A percentile compares a stretch with the other conserved stretches of the same genome.
Conservation (phyloP, 2,329 filamentous ascomycete species). For the Chrysoporthe cubensis region DNA sequence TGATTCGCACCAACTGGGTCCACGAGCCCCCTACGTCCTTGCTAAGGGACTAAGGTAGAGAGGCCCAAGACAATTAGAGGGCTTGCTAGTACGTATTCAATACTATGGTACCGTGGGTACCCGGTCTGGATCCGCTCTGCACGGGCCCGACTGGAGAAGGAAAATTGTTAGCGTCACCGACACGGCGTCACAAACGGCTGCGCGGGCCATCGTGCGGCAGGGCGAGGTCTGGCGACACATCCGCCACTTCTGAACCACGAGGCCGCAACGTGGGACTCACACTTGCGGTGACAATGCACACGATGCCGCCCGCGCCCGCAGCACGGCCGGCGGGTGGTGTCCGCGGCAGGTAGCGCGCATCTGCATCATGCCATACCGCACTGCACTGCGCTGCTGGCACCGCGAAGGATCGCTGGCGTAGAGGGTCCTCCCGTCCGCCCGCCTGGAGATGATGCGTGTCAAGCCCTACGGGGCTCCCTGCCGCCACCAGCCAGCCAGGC, state of each 20-base stretch:
- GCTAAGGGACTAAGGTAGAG: neutral
- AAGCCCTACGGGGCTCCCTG: conserved; percentile 16
- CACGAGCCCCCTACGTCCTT: neutral
- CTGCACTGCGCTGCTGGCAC: neutral
- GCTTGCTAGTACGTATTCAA: neutral
- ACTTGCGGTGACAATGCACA: neutral
- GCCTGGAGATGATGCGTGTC: conserved; percentile 4
- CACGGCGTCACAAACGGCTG: neutral
- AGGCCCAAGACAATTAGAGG: neutral
- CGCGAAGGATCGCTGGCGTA: conserved; percentile 16
- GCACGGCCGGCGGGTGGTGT: neutral
- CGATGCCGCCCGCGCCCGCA: neutral
- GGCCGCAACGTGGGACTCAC: neutral
- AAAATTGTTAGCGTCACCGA: conserved; percentile 20
- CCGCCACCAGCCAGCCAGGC: neutral
- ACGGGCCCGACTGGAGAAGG: neutral
- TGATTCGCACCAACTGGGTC: neutral
- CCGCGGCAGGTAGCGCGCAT: neutral
- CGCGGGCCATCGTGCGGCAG: neutral
- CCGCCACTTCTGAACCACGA: conserved; percentile 1
- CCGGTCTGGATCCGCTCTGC: neutral
- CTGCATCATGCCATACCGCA: neutral
- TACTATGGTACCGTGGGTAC: too few relatives aligned
- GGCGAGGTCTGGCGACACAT: conserved; percentile 2
- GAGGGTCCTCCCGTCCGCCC: conserved; percentile 19